Base-by-base conservation (phyloP, 129 eudicot species). In the Calendula officinalis region DNA sequence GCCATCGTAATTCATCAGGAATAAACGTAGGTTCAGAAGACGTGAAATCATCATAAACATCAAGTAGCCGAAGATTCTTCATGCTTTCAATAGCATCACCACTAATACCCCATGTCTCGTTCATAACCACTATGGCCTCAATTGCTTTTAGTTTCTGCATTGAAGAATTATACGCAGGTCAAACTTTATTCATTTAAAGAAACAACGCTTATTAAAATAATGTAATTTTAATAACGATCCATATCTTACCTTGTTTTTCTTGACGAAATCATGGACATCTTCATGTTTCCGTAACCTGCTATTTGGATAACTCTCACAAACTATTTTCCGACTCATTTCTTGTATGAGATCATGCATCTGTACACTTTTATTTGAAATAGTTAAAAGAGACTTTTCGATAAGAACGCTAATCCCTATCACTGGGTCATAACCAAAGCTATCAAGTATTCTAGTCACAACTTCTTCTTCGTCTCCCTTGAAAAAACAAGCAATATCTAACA, bases 321-420 rank as follows among this genome's bases (percentile, higher is more conserved):
- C 48, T 8, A 60, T 60, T 60, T 39, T 7, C 8, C 37, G 4
- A 8, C 65, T 36, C 65, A 60, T 60, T 39, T 60, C 65, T 5
- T 60, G 65, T 39, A 60, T 40, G 35, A 60, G 65, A 17, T 60
- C 50, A 40, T 60, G 65, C 65, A 60, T 60, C 3, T 15, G 4
- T 60, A 60, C 2, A 35, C 3, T 60, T 40, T 38, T 14, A 9
- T 60, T 39, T 39, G 65, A 60, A 60, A 60, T 2, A 2, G 65
- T 60, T 8, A 60, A 4, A 8, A 40, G 65, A 60, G 9, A 39
- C 40, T 40, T 60, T 40, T 60, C 49, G 0, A 60, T 40, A 8
- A 60, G 65, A 9, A 39, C 50, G 10, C 50, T 60, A 13, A 59
- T 59, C 8, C 65, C 65, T 5, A 59, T 59, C 8, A 38, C 49